Evolutionary conservation across 345 rosid species (phyloP).

Genomic region (Trapa incisa): DNA sequence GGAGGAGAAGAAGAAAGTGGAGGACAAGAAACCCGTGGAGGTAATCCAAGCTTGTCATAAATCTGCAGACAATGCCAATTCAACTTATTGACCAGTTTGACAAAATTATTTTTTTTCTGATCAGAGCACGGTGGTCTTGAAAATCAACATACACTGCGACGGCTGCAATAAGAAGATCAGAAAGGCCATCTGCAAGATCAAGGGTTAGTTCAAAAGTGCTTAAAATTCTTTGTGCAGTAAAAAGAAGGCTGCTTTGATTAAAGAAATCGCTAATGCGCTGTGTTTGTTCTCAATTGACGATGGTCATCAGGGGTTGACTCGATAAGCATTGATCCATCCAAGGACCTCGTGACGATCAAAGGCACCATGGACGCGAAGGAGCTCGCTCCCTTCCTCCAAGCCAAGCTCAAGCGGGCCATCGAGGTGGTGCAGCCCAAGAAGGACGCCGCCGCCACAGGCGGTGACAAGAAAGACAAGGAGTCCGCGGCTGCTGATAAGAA

Average conservation of each 20-base stretch:
- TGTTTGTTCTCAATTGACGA: too few relatives aligned
- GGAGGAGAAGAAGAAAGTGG: constrained; percentile 16
- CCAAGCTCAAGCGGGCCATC: constrained; percentile 18
- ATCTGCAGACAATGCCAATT: neutral
- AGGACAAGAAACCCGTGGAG: constrained; percentile 19
- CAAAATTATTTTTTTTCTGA: neutral
- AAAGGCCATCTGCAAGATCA: constrained; percentile 16
- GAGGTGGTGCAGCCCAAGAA: constrained; percentile 21
- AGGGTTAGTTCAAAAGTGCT: constrained; percentile 15
- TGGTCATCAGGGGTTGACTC: constrained; percentile 20
- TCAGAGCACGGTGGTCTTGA: constrained; percentile 35
- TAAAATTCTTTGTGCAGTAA: too few relatives aligned
- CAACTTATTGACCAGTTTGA: neutral
- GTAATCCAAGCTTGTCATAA: neutral
- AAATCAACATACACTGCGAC: constrained; percentile 26
- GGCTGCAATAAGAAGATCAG: constrained; percentile 31
- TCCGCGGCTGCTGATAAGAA: constrained; percentile 7
- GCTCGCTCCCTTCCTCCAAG: constrained; percentile 16
- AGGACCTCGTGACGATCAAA: constrained; percentile 25
- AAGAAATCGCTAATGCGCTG: too few relatives aligned
- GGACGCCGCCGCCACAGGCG: too few relatives aligned
- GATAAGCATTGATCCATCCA: constrained; percentile 17
- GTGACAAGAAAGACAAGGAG: constrained; percentile 4
- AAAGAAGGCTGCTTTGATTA: too few relatives aligned
- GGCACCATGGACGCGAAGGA: constrained; percentile 33